Evolutionary conservation across 345 rosid genomes (phyloP).

Genomic region (Lepidium africanum): DNA sequence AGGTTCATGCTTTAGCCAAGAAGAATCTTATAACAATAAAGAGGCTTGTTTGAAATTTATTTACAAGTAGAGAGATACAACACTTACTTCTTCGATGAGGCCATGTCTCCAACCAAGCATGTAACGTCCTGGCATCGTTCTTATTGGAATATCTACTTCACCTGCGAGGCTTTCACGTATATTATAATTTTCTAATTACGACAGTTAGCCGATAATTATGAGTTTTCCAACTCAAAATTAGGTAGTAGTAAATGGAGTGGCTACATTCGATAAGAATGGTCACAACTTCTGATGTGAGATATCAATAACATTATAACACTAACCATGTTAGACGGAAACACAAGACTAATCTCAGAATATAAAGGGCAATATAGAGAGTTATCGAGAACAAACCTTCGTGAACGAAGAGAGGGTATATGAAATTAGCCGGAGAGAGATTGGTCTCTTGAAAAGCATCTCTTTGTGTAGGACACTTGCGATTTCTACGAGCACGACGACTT

Average conservation of each 20-base stretch:
- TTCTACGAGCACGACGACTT: constrained; percentile 72
- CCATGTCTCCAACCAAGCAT: constrained; percentile 97
- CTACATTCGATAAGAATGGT: too few species aligned
- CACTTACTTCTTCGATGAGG: constrained; percentile 66
- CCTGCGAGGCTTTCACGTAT: constrained; percentile 34
- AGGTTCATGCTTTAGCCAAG: neutral
- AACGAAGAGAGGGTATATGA: constrained; percentile 81
- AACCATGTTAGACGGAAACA: too few species aligned
- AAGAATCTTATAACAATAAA: neutral
- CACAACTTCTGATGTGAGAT: too few species aligned
- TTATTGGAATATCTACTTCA: constrained; percentile 80
- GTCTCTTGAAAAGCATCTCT: constrained; percentile 88
- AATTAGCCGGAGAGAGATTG: constrained; percentile 64
- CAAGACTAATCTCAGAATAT: too few species aligned
- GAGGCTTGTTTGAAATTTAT: neutral
- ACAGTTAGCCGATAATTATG: too few species aligned
- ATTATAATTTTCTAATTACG: too few species aligned
- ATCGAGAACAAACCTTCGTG: constrained; percentile 53
- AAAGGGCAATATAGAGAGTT: too few species aligned
- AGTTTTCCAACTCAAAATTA: too few species aligned
- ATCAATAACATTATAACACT: too few species aligned
- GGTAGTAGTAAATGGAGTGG: too few species aligned
- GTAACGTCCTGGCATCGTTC: constrained; percentile 91
- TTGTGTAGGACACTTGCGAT: constrained; percentile 55
- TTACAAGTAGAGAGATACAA: neutral